Evolutionary conservation across 148 eudicot species (phyloP).

Genomic region (Suaeda aralocaspica): DNA sequence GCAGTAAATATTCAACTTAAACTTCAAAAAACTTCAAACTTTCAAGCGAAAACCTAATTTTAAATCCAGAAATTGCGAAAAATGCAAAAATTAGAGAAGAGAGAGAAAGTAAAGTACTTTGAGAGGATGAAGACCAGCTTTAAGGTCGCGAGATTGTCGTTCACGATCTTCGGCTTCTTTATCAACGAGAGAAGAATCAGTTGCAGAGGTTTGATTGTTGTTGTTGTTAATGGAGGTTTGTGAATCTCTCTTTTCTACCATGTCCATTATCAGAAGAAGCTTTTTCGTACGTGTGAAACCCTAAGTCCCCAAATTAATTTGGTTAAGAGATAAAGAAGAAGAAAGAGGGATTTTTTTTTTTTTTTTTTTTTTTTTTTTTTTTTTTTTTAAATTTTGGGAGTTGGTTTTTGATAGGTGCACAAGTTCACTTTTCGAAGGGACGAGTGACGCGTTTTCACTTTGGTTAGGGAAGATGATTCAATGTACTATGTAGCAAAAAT

Average conservation of each 20-base stretch:
- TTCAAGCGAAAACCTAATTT: not conserved
- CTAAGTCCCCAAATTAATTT: not conserved
- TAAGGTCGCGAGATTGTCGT: conserved; percentile 72
- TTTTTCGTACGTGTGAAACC: conserved; percentile 8
- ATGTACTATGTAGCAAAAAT: no score
- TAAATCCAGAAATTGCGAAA: not conserved
- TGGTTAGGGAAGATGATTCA: no score
- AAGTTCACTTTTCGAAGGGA: no score
- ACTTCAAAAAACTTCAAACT: no score
- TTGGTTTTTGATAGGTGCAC: no score
- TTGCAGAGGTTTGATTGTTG: conserved; percentile 10
- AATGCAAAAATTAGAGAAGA: not conserved
- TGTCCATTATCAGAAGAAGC: conserved; percentile 32
- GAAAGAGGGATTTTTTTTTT: not conserved
- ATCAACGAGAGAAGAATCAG: conserved; percentile 28
- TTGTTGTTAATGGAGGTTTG: conserved; percentile 10
- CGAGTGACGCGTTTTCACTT: no score
- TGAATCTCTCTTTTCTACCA: conserved; percentile 37
- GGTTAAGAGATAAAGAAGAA: not conserved
- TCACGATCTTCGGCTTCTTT: conserved; percentile 58
- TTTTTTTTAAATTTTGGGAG: no score
- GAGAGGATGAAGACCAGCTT: conserved; percentile 84
- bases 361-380: no score
- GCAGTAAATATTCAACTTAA: no score
- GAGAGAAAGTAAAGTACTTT: conserved; percentile 34